Evolutionary conservation across 345 rosid species (phyloP).

Genomic region (Euphorbia peplus): DNA sequence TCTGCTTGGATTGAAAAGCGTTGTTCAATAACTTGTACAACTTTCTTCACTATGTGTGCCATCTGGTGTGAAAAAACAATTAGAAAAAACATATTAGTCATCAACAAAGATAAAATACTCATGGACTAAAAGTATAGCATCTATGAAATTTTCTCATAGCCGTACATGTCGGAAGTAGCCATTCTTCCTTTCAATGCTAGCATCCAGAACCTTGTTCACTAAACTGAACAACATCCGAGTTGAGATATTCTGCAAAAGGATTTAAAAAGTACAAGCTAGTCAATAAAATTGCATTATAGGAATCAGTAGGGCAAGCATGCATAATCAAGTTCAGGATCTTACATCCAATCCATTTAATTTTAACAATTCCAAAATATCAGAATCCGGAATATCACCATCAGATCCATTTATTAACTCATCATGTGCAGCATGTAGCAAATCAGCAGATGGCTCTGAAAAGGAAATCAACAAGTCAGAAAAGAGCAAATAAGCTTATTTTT

Average conservation of each 20-base stretch:
- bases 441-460: constrained; percentile 19
- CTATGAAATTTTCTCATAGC: constrained; percentile 18
- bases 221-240: constrained; percentile 63
- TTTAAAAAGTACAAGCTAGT: constrained; percentile 14
- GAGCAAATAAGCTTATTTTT: constrained; percentile 6
- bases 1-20: constrained; percentile 70
- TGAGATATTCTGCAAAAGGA: constrained; percentile 58
- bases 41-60: constrained; percentile 58
- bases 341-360: constrained; percentile 67
- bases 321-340: constrained; percentile 28
- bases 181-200: constrained; percentile 58
- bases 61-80: constrained; percentile 33
- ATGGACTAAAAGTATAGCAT: constrained; percentile 14
- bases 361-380: constrained; percentile 51
- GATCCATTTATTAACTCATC: constrained; percentile 39
- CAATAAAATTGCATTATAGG: neutral
- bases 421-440: constrained; percentile 12
- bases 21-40: constrained; percentile 63
- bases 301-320: neutral
- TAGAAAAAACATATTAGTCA: neutral
- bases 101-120: neutral
- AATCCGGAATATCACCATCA: constrained; percentile 54
- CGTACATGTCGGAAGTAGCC: constrained; percentile 73
- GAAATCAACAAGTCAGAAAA: constrained; percentile 1
- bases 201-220: constrained; percentile 65